Evolutionary conservation across 306 rosid genomes (phyloP).

Genomic region (Potentilla sterilis): DNA sequence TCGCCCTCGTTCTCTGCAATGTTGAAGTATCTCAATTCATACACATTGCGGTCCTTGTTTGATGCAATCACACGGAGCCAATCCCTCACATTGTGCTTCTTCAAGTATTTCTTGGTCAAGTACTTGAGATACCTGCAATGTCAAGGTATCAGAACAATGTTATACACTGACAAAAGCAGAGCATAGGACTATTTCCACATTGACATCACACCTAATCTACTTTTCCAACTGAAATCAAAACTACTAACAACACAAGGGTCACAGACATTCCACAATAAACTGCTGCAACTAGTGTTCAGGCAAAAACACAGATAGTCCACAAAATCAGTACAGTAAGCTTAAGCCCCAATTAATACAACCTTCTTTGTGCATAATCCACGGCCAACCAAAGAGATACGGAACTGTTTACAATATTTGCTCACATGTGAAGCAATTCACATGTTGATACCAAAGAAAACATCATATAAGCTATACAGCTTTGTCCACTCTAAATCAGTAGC

Average conservation of each 20-base stretch:
- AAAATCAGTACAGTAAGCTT: background rate
- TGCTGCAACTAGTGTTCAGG: background rate
- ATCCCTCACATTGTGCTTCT: constrained; percentile 92
- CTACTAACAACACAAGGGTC: background rate
- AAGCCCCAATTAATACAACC: background rate
- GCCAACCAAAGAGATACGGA: no score
- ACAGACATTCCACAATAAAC: background rate
- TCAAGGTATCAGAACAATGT: background rate
- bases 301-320: background rate
- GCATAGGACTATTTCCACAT: no score
- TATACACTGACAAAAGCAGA: background rate
- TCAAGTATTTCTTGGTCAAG: constrained; percentile 90
- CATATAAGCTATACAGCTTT: no score
- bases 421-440: background rate
- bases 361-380: no score
- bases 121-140: constrained; percentile 69
- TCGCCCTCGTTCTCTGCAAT: constrained; percentile 94
- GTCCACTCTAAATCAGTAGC: no score
- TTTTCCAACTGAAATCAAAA: background rate
- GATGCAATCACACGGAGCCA: constrained; percentile 94
- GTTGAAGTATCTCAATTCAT: constrained; percentile 92
- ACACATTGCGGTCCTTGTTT: constrained; percentile 80
- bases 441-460: background rate
- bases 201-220: no score
- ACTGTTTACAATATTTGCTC: background rate